phyloP scores from a whole-genome alignment of 2,329 filamentous ascomycete species.

The Ceratocystis variospora region DNA sequence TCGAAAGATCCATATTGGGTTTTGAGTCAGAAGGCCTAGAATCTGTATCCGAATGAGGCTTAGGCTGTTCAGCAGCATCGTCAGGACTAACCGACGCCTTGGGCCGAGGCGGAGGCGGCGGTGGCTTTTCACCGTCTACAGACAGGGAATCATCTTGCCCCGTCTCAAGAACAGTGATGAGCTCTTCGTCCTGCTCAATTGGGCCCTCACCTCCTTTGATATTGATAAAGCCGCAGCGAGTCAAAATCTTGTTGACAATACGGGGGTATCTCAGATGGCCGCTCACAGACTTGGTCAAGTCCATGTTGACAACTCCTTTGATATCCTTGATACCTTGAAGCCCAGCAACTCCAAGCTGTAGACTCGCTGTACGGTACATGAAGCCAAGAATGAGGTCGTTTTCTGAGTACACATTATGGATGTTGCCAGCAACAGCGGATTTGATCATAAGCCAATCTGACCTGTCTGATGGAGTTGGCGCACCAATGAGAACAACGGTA shows the following conservation, averaged over 20 bases:
- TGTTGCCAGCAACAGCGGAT: conserved; percentile 62
- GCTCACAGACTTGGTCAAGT: conserved; percentile 39
- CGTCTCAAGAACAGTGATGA: conserved; percentile 21
- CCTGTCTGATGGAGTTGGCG: conserved; percentile 58
- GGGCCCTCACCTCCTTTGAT: conserved; percentile 31
- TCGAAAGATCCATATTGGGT: neutral
- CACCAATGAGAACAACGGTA: conserved; percentile 67
- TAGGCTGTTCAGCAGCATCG: neutral
- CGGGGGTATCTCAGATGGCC: conserved; percentile 41
- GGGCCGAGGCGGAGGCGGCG: conserved; percentile 13
- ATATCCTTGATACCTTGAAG: conserved; percentile 59
- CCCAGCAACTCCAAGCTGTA: conserved; percentile 73
- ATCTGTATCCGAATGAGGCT: conserved; percentile 11
- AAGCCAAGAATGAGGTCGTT: conserved; percentile 83
- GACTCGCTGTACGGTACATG: conserved; percentile 69
- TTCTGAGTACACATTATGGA: conserved; percentile 78
- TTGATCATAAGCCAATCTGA: conserved; percentile 65
- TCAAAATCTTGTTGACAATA: conserved; percentile 38
- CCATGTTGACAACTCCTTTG: conserved; percentile 46
- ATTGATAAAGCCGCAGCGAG: conserved; percentile 37
- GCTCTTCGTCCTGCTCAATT: conserved; percentile 39
- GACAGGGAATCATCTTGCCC: neutral
- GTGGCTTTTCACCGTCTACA: conserved; percentile 2
- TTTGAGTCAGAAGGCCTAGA: conserved; percentile 1
- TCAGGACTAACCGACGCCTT: neutral